Evolutionary conservation across 306 rosid genomes (phyloP), one percentile per base, ranked within the genome.

Genomic region (Vigna mungo): DNA sequence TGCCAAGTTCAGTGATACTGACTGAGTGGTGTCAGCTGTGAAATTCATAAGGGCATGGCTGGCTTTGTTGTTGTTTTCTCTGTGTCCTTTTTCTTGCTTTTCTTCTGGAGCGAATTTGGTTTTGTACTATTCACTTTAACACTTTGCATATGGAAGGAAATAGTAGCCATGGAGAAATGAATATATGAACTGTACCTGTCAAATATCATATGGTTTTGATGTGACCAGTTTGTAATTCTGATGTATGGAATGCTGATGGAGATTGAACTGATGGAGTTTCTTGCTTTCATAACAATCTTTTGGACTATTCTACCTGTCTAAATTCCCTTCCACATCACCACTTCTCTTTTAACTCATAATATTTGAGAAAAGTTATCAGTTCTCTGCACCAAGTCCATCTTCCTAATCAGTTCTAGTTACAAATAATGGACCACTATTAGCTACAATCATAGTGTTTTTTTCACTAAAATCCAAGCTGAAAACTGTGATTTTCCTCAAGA

Each of bases 151-250:
- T 32, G 21, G 16, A 63, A 32, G 25, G 11, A 52, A 36, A 71
- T 53, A 63, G 56, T 21, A 49, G 47, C 63, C 16, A 18, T 12
- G 49, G 72, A 63, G 17, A 56, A 64, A 63, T 49, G 43, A 43
- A 76, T 76, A 34, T 32, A 15, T 30, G 18, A 52, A 52, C 30
- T 49, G 47, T 54, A 51, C 44, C 30, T 20, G 65, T 51, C 15
- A 49, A 68, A 64, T 75, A 2, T 49, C 14, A 51, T 5, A 58
- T 14, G 36, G 11, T 21, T 64, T 52, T 76, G 54, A 75, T 62
- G 12, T 20, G 17, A 64, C 2, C 25, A 17, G 7, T 10, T 34
- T 6, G 13, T 34, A 62, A 1, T 75, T 20, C 30, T 36, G 44
- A 39, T 13, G n/a, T 0, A 60, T 60, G 20, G 41, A 12, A 58